Evolutionary conservation across 257 asterid genomes (phyloP).

Genomic region (Gardenia jasminoides): DNA sequence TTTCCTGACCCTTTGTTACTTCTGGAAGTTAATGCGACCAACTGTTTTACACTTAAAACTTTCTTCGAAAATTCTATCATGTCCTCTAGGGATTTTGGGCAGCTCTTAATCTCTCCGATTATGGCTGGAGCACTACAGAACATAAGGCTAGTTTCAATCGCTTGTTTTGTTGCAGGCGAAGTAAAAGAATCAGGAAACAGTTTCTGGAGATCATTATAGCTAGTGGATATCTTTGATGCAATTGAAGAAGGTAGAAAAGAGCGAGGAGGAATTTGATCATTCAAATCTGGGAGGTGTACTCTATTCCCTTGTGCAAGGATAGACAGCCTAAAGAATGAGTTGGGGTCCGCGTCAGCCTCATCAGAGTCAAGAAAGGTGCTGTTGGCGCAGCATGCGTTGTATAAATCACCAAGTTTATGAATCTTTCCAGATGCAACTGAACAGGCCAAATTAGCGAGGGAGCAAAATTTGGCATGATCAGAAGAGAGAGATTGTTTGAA

Average conservation of each 20-base stretch:
- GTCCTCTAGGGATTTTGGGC: no score
- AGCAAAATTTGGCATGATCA: constrained; percentile 24
- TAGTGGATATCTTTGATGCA: not conserved
- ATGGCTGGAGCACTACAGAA: no score
- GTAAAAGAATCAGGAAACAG: not conserved
- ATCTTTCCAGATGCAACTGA: not conserved
- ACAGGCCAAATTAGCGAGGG: constrained; percentile 28
- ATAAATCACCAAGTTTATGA: no score
- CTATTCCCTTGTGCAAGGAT: not conserved
- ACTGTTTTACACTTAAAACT: no score
- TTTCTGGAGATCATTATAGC: not conserved
- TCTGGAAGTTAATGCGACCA: no score
- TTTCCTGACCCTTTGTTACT: no score
- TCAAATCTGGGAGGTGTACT: not conserved
- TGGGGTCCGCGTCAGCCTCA: not conserved
- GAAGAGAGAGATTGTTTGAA: constrained; percentile 13
- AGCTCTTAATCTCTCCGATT: no score
- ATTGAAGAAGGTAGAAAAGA: not conserved
- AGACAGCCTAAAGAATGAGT: constrained; percentile 2
- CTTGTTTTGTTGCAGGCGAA: not conserved
- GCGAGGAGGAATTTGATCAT: not conserved
- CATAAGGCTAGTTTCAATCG: not conserved
- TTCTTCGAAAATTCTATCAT: no score
- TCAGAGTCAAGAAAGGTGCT: not conserved
- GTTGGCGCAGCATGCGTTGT: no score